A percentile compares a stretch with the other conserved stretches of the same genome.
phyloP scores from a whole-genome alignment of 108 stramenopile genomes.

The Aurantiochytrium sp. region DNA sequence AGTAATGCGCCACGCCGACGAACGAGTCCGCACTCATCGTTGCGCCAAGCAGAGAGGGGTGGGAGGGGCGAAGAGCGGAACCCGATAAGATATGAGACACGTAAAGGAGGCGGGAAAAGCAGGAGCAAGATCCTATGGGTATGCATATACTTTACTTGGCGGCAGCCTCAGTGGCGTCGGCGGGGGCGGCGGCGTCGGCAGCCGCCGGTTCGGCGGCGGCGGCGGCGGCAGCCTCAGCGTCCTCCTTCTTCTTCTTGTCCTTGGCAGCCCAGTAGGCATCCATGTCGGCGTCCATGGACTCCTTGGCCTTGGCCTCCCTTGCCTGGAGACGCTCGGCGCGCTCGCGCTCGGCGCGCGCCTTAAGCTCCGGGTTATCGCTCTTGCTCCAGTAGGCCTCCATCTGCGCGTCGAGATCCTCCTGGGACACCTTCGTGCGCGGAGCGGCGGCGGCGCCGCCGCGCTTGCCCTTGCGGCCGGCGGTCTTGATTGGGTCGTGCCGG shows the following conservation, averaged over 20 bases:
- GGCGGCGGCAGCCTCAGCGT: conserved; percentile 27
- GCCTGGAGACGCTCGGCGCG: not conserved
- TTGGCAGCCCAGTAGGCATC: not conserved
- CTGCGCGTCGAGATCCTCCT: not conserved
- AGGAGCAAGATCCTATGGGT: too few species aligned
- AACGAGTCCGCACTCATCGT: too few species aligned
- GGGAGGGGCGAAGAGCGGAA: too few species aligned
- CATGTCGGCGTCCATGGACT: not conserved
- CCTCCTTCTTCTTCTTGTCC: conserved; percentile 36
- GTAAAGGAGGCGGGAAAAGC: too few species aligned
- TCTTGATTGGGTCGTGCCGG: too few species aligned
- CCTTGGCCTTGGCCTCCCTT: not conserved
- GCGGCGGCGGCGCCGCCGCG: not conserved
- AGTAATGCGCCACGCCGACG: too few species aligned
- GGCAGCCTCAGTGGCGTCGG: not conserved
- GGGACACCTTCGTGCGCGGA: not conserved
- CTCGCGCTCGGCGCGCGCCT: not conserved
- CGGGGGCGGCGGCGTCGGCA: not conserved
- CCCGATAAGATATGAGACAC: too few species aligned
- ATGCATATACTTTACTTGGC: not conserved
- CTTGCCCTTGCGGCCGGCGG: too few species aligned
- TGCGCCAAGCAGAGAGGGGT: too few species aligned
- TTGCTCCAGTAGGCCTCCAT: conserved; percentile 9
- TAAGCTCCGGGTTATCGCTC: not conserved
- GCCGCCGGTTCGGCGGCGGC: not conserved